Evolutionary conservation across 1,284 basidiomycete species (phyloP).

Genomic region (Puccinia hordei): DNA sequence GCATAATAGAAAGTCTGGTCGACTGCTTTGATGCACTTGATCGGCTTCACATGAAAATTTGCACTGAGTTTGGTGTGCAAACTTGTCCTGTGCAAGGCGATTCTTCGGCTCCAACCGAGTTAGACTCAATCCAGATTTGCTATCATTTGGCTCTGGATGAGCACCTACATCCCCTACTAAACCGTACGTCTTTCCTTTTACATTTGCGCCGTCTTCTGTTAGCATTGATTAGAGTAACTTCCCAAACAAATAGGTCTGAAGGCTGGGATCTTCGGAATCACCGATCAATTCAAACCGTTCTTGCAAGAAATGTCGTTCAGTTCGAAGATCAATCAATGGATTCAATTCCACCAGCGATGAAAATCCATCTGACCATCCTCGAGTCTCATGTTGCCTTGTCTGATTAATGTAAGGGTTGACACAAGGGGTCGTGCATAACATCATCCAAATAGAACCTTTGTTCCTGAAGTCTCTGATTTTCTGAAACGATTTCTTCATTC

Average conservation of each 20-base stretch:
- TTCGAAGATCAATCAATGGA: conserved; percentile 30
- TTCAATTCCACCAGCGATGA: conserved; percentile 21
- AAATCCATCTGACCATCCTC: not conserved
- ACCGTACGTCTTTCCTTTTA: conserved; percentile 21
- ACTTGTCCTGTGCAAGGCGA: not conserved
- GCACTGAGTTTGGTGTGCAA: conserved; percentile 18
- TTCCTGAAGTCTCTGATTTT: not conserved
- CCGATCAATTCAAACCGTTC: conserved; percentile 43
- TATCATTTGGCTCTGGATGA: conserved; percentile 26
- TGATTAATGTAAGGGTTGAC: not conserved
- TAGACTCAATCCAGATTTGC: not conserved
- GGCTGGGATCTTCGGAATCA: conserved; percentile 34
- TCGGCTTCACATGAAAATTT: conserved; percentile 63
- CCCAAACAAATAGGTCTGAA: conserved; percentile 26
- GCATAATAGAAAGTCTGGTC: conserved; percentile 73
- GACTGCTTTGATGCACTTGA: conserved; percentile 70
- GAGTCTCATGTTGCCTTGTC: not conserved
- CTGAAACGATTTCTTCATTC: not conserved
- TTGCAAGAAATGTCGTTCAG: conserved; percentile 41
- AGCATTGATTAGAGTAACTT: conserved; percentile 1
- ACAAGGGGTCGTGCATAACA: too few relatives aligned
- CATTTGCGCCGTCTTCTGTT: not conserved
- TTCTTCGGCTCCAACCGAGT: not conserved
- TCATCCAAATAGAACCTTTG: not conserved
- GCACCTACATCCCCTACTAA: conserved; percentile 24